Evolutionary conservation across 768 basidiomycete genomes (phyloP).

Genomic region (Russula lepida): DNA sequence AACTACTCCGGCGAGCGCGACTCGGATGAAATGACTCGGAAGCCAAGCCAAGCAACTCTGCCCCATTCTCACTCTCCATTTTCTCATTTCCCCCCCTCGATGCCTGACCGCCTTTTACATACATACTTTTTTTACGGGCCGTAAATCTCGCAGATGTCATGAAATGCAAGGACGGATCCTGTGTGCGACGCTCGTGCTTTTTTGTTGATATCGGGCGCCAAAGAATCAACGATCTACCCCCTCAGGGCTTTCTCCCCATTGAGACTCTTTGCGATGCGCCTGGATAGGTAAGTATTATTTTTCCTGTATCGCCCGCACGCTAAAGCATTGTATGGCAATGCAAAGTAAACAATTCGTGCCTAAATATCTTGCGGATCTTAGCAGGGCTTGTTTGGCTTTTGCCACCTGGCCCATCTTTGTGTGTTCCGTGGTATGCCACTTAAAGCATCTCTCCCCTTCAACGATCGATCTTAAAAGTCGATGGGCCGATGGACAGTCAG

Average conservation of each 20-base stretch:
- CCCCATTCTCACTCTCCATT: conserved; percentile 1
- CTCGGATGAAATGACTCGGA: background rate
- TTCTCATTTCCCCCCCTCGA: background rate
- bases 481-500: conserved; percentile 3
- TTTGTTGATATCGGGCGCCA: background rate
- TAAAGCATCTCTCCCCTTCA: conserved; percentile 6
- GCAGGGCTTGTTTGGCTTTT: conserved; percentile 13
- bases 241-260: background rate
- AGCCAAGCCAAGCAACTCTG: conserved; percentile 12
- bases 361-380: conserved; percentile 14
- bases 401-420: conserved; percentile 2
- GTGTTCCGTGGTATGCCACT: conserved; percentile 12
- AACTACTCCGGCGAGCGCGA: background rate
- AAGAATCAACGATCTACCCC: background rate
- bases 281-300: conserved; percentile 8
- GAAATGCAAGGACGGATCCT: background rate
- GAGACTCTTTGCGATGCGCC: conserved; percentile 7
- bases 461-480: conserved; percentile 11
- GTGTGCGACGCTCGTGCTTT: background rate
- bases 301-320: background rate
- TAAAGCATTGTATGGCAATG: background rate
- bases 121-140: background rate
- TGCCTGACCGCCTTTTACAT: background rate
- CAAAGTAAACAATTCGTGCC: conserved; percentile 21
- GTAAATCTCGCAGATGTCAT: conserved; percentile 2